Evolutionary conservation across 768 basidiomycete species (phyloP).

Genomic region (Amyloporia xantha): DNA sequence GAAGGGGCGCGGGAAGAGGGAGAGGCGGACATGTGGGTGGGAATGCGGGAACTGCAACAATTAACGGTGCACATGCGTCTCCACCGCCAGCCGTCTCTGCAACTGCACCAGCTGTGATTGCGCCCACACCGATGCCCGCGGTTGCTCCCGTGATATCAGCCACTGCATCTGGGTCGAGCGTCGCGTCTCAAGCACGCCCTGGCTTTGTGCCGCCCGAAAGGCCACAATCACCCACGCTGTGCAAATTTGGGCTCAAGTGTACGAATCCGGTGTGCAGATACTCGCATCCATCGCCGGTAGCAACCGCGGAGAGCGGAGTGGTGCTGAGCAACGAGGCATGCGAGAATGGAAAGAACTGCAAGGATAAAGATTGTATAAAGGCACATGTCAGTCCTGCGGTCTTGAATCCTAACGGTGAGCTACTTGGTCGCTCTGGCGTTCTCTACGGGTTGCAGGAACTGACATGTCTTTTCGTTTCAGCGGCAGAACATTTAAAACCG

Average conservation of each 20-base stretch:
- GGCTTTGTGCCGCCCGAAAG: conserved; percentile 64
- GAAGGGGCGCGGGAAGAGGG: conserved; percentile 15
- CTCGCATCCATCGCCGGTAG: conserved; percentile 95
- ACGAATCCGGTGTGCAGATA: conserved; percentile 84
- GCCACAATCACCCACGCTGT: conserved; percentile 83
- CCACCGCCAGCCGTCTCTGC: conserved; percentile 17
- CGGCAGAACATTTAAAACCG: conserved; percentile 27
- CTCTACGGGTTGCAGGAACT: background rate
- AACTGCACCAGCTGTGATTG: conserved; percentile 15
- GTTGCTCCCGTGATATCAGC: conserved; percentile 4
- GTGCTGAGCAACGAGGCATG: conserved; percentile 93
- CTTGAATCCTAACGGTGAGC: conserved; percentile 54
- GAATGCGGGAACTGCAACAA: conserved; percentile 9
- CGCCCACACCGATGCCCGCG: conserved; percentile 10
- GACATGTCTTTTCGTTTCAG: background rate
- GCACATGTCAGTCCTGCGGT: conserved; percentile 87
- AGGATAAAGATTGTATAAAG: conserved; percentile 91
- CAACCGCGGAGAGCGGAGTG: conserved; percentile 89
- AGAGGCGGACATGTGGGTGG: conserved; percentile 18
- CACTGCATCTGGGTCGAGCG: conserved; percentile 16
- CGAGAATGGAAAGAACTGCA: conserved; percentile 81
- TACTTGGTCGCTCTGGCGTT: conserved; percentile 8
- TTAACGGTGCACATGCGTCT: background rate
- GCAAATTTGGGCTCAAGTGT: conserved; percentile 91
- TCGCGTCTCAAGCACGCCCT: conserved; percentile 28